Percentiles rank a stretch among this genome's conserved stretches.
phyloP scores from a whole-genome alignment of 352 stramenopile species.

The Phytophthora tubulina region DNA sequence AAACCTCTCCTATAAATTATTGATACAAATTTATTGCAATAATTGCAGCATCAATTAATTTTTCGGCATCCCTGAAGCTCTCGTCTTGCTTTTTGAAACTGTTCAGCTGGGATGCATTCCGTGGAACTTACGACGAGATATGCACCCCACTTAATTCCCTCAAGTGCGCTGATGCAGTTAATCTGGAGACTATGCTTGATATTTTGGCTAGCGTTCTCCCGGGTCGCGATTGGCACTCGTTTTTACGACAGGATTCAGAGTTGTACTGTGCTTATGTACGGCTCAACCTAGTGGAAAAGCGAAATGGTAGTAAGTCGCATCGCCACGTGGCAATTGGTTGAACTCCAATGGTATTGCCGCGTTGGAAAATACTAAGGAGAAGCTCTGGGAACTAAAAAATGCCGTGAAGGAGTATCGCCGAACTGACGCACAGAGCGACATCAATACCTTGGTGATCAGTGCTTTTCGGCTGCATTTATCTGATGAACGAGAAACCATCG shows the following conservation, averaged over 20 bases:
- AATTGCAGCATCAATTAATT: no score
- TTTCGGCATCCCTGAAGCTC: no score
- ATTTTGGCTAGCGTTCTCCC: constrained; percentile 5
- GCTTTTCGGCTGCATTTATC: constrained; percentile 25
- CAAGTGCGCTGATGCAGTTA: not conserved
- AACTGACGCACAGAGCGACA: not conserved
- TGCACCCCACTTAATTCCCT: not conserved
- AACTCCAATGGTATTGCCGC: not conserved
- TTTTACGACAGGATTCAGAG: not conserved
- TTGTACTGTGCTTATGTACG: not conserved
- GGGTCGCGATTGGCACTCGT: not conserved
- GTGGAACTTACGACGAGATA: constrained; percentile 1
- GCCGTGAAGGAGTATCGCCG: constrained; percentile 6
- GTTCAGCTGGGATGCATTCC: constrained; percentile 7
- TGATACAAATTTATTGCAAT: no score
- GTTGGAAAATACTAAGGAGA: constrained; percentile 26
- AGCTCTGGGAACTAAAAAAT: constrained; percentile 10
- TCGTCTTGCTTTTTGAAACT: constrained; percentile 17
- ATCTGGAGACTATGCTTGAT: not conserved
- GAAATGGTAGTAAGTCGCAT: not conserved
- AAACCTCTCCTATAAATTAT: no score
- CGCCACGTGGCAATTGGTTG: constrained; percentile 14
- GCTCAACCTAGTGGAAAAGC: constrained; percentile 3
- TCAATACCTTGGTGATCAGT: constrained; percentile 18
- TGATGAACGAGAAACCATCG: constrained; percentile 4